Percentiles rank a stretch among this genome's conserved stretches.
phyloP scores from a whole-genome alignment of 225 moss, liverwort and hornwort genomes.

The Pseudisothecium myosuroides region DNA sequence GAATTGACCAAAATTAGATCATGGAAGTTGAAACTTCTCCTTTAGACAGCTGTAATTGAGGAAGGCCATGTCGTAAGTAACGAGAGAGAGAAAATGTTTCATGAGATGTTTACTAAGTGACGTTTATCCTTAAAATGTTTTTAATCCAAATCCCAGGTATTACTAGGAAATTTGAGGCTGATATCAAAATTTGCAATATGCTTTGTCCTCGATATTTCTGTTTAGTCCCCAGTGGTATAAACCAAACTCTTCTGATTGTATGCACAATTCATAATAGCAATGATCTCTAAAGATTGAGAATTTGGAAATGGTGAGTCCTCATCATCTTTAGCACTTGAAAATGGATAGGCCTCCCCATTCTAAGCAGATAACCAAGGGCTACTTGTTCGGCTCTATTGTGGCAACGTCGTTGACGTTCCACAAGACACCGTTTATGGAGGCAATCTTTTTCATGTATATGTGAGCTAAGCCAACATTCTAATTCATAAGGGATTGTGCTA shows the following conservation, averaged over 20 bases:
- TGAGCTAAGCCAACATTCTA: constrained; percentile 18
- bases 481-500: constrained; percentile 14
- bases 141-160: neutral
- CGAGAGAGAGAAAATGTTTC: neutral
- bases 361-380: constrained; percentile 4
- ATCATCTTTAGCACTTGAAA: neutral
- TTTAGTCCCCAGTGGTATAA: neutral
- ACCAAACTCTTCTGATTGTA: neutral
- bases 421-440: neutral
- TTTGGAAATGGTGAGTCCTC: neutral
- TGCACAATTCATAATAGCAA: neutral
- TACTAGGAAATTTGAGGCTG: neutral
- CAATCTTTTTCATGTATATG: constrained; percentile 17
- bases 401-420: neutral
- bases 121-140: neutral
- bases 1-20: neutral
- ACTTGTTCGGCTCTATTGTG: constrained; percentile 12
- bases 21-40: neutral
- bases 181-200: neutral
- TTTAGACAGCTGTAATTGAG: neutral
- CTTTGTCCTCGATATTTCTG: neutral
- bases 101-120: neutral
- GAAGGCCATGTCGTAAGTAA: neutral
- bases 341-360: neutral
- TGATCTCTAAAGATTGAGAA: neutral